These are phyloP conservation scores for Cotoneaster glaucophyllus DNA, from an alignment of 306 rosid species.

Conservation along the genomic window DNA sequence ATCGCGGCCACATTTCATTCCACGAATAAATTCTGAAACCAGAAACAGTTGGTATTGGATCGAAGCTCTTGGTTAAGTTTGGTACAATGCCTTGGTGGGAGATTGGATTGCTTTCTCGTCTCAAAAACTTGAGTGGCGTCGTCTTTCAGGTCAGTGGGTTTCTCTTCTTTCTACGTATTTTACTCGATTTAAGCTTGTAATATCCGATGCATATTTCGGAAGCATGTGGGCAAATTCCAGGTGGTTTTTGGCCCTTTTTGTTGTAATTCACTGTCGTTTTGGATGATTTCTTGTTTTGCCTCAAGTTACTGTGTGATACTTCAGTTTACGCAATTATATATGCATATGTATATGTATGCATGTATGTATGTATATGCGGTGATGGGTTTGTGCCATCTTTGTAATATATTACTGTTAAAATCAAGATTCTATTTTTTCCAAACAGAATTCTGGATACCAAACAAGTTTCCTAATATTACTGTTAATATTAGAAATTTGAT, in stretches of 20 bases:
- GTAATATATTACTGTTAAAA: background rate
- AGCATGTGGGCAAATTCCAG: background rate
- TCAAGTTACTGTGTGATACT: background rate
- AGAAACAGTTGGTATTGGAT: background rate
- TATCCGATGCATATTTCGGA: background rate
- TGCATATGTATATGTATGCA: background rate
- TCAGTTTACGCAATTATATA: background rate
- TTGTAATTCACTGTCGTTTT: background rate
- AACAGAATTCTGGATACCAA: too few species aligned
- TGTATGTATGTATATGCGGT: background rate
- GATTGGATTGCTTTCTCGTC: constrained; percentile 42
- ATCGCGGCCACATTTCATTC: background rate
- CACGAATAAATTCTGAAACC: background rate
- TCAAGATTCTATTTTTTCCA: too few species aligned
- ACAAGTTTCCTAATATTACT: too few species aligned
- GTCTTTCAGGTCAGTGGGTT: constrained; percentile 45
- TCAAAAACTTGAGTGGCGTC: constrained; percentile 22
- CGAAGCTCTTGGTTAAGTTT: constrained; percentile 17
- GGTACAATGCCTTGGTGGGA: constrained; percentile 51
- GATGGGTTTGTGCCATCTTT: background rate
- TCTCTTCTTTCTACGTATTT: background rate
- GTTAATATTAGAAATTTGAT: too few species aligned
- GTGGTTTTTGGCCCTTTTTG: background rate
- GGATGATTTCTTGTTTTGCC: background rate
- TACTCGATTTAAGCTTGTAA: background rate